Base-by-base conservation (phyloP, 176 grass and related monocot species). In the Oryza glaberrima region DNA sequence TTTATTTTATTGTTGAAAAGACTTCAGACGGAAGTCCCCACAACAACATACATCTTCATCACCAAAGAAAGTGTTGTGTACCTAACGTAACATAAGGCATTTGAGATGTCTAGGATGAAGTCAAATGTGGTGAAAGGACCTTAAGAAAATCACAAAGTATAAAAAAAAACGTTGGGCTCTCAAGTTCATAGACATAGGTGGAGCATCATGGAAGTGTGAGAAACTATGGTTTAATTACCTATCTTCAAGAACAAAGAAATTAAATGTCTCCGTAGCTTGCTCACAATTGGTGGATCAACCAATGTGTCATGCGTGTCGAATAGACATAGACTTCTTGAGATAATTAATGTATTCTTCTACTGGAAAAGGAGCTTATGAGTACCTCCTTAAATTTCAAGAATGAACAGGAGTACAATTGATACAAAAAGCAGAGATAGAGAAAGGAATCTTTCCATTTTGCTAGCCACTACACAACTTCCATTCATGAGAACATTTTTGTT, bases 81-180 rank as follows among this genome's bases (percentile, higher is more conserved):
- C 54, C 54, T 49, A 49, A 72, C 5, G 28, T 38, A 3, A 41
- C 38, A 58, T 20, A 58, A 58, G 54, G 54, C 54, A 58, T 58
- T 58, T 6, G 2, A 58, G 54, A 0, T 58, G 54, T 58, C 54
- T 58, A 58, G 54, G 54, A 20, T 71, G 22, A 36, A 65, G 28
- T 72, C 38, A 30, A 28, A 63, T 35, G 23, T 6, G 34, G 11
- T 46, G 35, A 43, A 45, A 9, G 65, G 66, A 16, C 46, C 10
- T 17, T 44, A 82, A 17, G 81, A 2, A 28, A 65, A 67, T 77
- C 68, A 22, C 46, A 84, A 34, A 75, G 4, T 85, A 85, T 0
- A 23, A 3, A 44, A 30, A 7, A 38, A 71, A 79, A 65, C 19
- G 1, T 5, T 72, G 30, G 9, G 20, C 15, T 28, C 40, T 49